Conservation (phyloP, 148 eudicot genomes). For the Rhododendron molle region DNA sequence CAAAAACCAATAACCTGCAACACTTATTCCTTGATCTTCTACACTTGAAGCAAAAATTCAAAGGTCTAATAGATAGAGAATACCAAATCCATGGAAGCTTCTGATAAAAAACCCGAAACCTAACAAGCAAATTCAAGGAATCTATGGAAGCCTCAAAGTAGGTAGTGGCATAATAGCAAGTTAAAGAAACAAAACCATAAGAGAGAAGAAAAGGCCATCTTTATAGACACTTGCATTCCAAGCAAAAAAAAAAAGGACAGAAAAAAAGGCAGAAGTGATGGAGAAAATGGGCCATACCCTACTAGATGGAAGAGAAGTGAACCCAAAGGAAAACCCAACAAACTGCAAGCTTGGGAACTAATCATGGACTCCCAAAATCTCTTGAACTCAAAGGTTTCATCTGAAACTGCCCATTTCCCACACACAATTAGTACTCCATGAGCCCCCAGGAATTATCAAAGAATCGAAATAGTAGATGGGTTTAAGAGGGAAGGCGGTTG, state of each 20-base stretch:
- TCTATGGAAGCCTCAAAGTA: conserved; percentile 13
- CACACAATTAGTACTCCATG: background rate
- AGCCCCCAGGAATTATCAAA: conserved; percentile 5
- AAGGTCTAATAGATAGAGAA: conserved; percentile 4
- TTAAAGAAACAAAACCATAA: conserved; percentile 26
- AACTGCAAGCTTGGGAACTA: conserved; percentile 21
- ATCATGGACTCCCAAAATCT: conserved; percentile 33
- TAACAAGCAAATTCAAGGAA: background rate
- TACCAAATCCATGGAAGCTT: background rate
- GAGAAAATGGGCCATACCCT: conserved; percentile 58
- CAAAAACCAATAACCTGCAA: background rate
- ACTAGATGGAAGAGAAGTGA: conserved; percentile 58
- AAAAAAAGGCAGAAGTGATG: conserved; percentile 3
- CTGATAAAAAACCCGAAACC: background rate
- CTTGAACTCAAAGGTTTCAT: conserved; percentile 45
- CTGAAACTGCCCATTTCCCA: conserved; percentile 1
- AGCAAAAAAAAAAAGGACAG: conserved; percentile 26
- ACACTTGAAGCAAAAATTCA: background rate
- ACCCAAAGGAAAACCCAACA: conserved; percentile 41
- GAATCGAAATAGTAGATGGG: conserved; percentile 22
- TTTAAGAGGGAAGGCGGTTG: conserved; percentile 11
- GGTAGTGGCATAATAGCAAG: background rate
- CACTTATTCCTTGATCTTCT: background rate
- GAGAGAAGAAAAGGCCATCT: conserved; percentile 18
- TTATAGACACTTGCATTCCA: conserved; percentile 51